Conservation (phyloP, 345 rosid genomes). For the Dimocarpus longan region DNA sequence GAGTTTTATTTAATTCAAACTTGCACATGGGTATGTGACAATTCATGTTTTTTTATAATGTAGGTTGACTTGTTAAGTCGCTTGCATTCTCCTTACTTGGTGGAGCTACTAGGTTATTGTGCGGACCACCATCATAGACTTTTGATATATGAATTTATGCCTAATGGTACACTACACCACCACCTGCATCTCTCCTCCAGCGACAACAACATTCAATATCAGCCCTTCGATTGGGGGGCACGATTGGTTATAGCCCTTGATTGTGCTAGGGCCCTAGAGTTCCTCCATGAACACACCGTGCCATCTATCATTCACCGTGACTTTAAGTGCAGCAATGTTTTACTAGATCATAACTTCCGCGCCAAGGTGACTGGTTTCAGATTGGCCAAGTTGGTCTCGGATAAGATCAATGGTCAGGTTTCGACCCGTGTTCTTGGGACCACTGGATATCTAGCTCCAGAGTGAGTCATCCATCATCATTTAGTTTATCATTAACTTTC, state of each 20-base stretch:
- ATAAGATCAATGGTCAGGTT: conserved; percentile 75
- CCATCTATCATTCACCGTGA: conserved; percentile 84
- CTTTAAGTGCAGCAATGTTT: conserved; percentile 75
- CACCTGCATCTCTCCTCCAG: conserved; percentile 51
- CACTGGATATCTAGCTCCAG: conserved; percentile 85
- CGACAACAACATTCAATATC: conserved; percentile 26
- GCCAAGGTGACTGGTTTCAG: conserved; percentile 85
- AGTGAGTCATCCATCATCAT: conserved; percentile 68
- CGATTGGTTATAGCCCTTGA: conserved; percentile 82
- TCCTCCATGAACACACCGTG: conserved; percentile 65
- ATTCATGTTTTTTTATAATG: conserved; percentile 17
- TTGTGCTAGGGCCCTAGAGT: conserved; percentile 83
- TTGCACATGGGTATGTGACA: conserved; percentile 31
- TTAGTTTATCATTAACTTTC: conserved; percentile 11
- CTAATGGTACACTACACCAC: conserved; percentile 64
- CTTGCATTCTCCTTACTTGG: conserved; percentile 76
- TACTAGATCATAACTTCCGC: conserved; percentile 57
- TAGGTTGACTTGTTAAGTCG: conserved; percentile 91
- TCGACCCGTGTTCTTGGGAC: conserved; percentile 73
- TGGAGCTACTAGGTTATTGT: conserved; percentile 88
- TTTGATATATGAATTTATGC: conserved; percentile 72
- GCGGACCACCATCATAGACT: conserved; percentile 89
- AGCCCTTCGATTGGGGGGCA: conserved; percentile 67
- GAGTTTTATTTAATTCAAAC: conserved; percentile 9
- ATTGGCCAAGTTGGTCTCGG: conserved; percentile 72